A percentile compares a stretch with the other conserved stretches of the same genome.
These are phyloP conservation scores for Deakozyma indianensis DNA, from an alignment of 805 yeast genomes.

Conservation along the genomic window DNA sequence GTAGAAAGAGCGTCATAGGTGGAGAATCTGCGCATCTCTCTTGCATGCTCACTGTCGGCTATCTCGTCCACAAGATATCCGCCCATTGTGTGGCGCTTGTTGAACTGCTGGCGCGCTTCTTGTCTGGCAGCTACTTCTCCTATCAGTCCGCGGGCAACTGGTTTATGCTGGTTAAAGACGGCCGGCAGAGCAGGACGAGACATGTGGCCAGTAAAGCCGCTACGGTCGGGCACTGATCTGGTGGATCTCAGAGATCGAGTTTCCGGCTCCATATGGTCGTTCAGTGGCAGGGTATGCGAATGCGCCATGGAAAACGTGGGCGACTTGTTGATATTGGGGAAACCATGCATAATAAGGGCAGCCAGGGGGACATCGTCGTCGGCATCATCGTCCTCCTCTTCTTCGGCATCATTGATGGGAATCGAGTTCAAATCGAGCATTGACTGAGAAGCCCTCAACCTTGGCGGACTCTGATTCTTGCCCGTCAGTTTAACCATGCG, in stretches of 20 bases:
- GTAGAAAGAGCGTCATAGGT: background rate
- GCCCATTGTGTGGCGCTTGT: background rate
- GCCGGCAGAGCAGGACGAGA: background rate
- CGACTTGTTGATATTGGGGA: background rate
- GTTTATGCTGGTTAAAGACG: background rate
- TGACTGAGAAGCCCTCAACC: background rate
- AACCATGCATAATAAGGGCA: constrained; percentile 2
- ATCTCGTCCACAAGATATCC: constrained; percentile 1
- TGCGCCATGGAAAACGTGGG: too few relatives aligned
- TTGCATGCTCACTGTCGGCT: background rate
- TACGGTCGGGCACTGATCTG: background rate
- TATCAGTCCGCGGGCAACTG: background rate
- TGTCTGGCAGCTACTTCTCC: background rate
- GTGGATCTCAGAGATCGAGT: background rate
- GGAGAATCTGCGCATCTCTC: background rate
- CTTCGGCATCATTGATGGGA: background rate
- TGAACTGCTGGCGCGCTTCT: background rate
- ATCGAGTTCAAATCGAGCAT: background rate
- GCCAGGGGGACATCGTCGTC: constrained; percentile 3
- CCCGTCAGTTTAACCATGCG: constrained; percentile 2
- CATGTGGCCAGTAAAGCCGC: background rate
- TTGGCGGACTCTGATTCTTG: background rate
- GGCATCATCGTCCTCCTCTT: background rate
- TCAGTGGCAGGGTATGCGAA: background rate
- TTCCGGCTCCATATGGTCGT: background rate